Percentiles rank a stretch among this genome's conserved stretches.
These are phyloP conservation scores for Kluyveromyces aestuarii DNA, from an alignment of 805 yeast species.

Conservation along the genomic window DNA sequence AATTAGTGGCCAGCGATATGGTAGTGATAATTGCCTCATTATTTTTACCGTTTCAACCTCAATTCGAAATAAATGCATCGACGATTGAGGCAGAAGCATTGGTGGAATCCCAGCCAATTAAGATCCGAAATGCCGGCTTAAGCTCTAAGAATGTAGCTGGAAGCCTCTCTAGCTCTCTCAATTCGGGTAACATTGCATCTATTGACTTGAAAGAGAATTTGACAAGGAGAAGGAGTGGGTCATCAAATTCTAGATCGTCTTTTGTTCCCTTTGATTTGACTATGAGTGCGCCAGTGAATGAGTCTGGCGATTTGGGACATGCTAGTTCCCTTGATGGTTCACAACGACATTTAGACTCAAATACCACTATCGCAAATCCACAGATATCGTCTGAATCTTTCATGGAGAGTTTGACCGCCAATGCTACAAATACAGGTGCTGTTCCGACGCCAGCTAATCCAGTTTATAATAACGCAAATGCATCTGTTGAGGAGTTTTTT, in stretches of 20 bases:
- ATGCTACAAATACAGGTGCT: slow-evolving; percentile 16
- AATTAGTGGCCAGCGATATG: slow-evolving; percentile 30
- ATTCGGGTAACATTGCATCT: background rate
- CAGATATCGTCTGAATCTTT: slow-evolving; percentile 24
- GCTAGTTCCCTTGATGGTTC: background rate
- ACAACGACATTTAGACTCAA: background rate
- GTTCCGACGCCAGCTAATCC: slow-evolving; percentile 17
- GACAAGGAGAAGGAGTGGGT: slow-evolving; percentile 16
- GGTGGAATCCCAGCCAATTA: slow-evolving; percentile 18
- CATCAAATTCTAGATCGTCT: slow-evolving; percentile 19
- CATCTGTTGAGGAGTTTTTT: slow-evolving; percentile 48
- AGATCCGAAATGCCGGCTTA: slow-evolving; percentile 13
- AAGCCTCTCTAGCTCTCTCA: background rate
- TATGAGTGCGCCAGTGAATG: background rate
- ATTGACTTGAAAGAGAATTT: background rate
- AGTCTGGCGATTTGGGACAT: background rate
- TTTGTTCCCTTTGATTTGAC: slow-evolving; percentile 5
- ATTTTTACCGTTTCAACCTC: slow-evolving; percentile 73
- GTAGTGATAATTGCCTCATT: slow-evolving; percentile 62
- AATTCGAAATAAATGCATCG: slow-evolving; percentile 32
- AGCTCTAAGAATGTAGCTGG: background rate
- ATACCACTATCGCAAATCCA: background rate
- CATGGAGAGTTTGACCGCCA: slow-evolving; percentile 30
- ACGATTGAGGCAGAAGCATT: slow-evolving; percentile 27
- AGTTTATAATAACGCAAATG: slow-evolving; percentile 16